Percentiles rank a stretch among this genome's conserved stretches.
These are phyloP conservation scores for Talaromyces funiculosus DNA, from an alignment of 2,329 filamentous ascomycete genomes.

Conservation along the genomic window DNA sequence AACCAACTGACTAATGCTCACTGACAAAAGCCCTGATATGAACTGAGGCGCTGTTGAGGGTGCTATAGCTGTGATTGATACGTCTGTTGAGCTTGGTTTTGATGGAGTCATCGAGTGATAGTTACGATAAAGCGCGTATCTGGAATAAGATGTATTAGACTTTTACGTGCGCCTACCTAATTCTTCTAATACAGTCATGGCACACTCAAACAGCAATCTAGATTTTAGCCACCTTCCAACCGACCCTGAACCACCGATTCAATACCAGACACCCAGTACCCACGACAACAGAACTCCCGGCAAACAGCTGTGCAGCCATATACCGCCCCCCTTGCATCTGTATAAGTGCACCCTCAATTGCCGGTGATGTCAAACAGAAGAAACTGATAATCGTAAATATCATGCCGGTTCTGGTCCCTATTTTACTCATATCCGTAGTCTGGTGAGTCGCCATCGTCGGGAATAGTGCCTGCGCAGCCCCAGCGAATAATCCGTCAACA, in stretches of 20 bases:
- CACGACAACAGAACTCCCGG: background rate
- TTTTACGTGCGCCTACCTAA: background rate
- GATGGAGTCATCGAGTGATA: no score
- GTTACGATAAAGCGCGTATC: background rate
- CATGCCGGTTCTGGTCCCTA: constrained; percentile 52
- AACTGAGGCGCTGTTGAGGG: background rate
- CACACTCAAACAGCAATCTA: background rate
- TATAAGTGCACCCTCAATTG: constrained; percentile 51
- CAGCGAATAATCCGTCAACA: constrained; percentile 9
- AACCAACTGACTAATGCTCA: background rate
- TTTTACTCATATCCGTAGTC: constrained; percentile 48
- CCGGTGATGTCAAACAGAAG: constrained; percentile 50
- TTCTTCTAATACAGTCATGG: background rate
- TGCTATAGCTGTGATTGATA: background rate
- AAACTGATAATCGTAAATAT: constrained; percentile 50
- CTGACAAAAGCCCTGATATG: background rate
- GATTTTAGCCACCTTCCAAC: constrained; percentile 1
- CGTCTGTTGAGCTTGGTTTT: background rate
- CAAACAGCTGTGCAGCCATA: constrained; percentile 11
- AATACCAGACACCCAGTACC: background rate
- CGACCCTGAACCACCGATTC: constrained; percentile 6
- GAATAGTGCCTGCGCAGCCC: constrained; percentile 43
- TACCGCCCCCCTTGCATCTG: constrained; percentile 1
- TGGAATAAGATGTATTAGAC: background rate
- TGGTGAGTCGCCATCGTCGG: constrained; percentile 56